phyloP scores from a whole-genome alignment of 495 filamentous ascomycete genomes.

The Penicillium bovifimosum region DNA sequence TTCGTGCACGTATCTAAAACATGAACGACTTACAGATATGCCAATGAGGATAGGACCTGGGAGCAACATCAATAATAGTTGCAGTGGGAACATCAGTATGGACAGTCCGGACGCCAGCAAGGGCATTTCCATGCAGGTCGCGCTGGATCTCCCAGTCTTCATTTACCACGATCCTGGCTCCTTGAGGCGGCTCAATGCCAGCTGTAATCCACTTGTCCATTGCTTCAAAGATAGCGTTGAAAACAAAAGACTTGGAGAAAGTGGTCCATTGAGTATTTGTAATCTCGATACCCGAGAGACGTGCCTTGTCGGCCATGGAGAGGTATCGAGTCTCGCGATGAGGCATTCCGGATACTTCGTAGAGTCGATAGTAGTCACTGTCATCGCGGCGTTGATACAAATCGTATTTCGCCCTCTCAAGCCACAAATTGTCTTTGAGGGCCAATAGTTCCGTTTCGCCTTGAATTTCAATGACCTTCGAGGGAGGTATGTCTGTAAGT shows the following conservation, averaged over 20 bases:
- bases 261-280: conserved; percentile 4
- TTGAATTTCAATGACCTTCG: conserved; percentile 7
- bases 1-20: neutral
- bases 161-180: neutral
- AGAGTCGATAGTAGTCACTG: conserved; percentile 4
- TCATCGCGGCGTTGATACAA: conserved; percentile 4
- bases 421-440: neutral
- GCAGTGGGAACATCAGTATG: conserved; percentile 8
- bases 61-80: conserved; percentile 1
- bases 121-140: conserved; percentile 5
- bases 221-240: conserved; percentile 8
- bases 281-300: neutral
- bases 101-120: conserved; percentile 7
- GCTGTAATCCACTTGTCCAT: conserved; percentile 8
- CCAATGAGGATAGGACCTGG: conserved; percentile 4
- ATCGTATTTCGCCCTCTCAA: neutral
- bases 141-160: neutral
- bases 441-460: conserved; percentile 3
- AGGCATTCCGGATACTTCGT: conserved; percentile 10
- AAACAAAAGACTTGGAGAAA: conserved; percentile 7
- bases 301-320: neutral
- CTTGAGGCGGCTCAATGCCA: neutral
- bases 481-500: conserved; percentile 1
- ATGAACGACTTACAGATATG: conserved; percentile 3
- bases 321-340: conserved; percentile 9